Evolutionary conservation across 169 alveolate genomes (phyloP).

Genomic region (Cytauxzoon felis): DNA sequence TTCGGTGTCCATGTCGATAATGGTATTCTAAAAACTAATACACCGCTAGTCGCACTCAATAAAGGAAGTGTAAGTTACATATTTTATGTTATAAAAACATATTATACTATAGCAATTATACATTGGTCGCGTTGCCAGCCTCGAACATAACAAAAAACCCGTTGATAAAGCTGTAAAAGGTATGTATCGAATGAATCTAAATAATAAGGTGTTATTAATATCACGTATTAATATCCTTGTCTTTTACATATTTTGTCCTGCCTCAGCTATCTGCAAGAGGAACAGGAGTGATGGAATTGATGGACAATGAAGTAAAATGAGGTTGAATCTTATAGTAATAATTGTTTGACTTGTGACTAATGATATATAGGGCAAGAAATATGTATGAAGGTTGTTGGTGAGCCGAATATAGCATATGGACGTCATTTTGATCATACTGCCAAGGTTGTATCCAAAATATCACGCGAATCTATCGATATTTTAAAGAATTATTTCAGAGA

Average conservation of each 20-base stretch:
- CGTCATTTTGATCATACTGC: constrained; percentile 90
- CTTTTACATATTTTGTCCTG: too few species aligned
- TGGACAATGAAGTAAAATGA: too few species aligned
- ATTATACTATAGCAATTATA: constrained; percentile 62
- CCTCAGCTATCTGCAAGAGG: too few species aligned
- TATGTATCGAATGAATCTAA: not conserved
- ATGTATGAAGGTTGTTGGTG: constrained; percentile 83
- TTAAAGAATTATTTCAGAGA: constrained; percentile 92
- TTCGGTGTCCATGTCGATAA: constrained; percentile 92
- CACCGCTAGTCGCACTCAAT: constrained; percentile 91
- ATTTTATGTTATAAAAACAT: not conserved
- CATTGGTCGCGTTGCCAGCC: constrained; percentile 93
- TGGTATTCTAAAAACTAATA: constrained; percentile 91
- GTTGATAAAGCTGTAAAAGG: constrained; percentile 89
- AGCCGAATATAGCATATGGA: constrained; percentile 89
- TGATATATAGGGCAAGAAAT: constrained; percentile 78
- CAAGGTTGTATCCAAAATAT: constrained; percentile 82
- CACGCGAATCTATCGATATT: constrained; percentile 91
- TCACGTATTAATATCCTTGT: too few species aligned
- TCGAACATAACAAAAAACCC: constrained; percentile 90
- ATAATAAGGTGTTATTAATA: not conserved
- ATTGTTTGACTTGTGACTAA: not conserved
- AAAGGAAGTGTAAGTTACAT: constrained; percentile 57
- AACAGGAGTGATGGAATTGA: too few species aligned
- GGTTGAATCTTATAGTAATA: too few species aligned